Base-by-base conservation (phyloP, 129 eudicot species). In the Solidago caesia region DNA sequence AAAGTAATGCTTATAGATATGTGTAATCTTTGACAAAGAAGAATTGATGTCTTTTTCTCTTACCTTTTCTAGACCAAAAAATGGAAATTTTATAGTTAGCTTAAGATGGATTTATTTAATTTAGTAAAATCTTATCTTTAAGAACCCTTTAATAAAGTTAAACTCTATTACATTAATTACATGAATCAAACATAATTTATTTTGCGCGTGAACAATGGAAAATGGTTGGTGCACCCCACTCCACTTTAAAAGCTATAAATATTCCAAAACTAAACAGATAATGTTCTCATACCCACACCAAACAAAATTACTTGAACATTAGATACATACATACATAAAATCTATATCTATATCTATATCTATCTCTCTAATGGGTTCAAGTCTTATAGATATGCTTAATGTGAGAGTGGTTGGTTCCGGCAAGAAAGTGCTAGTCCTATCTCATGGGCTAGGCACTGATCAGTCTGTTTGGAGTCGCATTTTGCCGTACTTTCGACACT, bases 381-480 rank as follows among this genome's bases (percentile, higher is more conserved):
- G 29, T 39, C 79, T 94, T 9, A 39, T 94, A 59, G 96, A 94
- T 48, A 89, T 88, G 29, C 85, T 94, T 70, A 90, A 94, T 76
- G 98, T 94, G 41, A 72, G 91, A 55, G 89, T 88, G 16, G 92
- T 85, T 75, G 98, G 98, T 46, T 73, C 91, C 80, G 97, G 98
- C 77, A 81, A 81, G 43, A 84, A 61, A 33, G 67, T 81, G 45
- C 80, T 94, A 0, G 92, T 94, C 25, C 77, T 94, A 6, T 90
- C 98, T 15, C 98, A 94, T 52, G 98, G 98, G 4, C 78, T 90
- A 73, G 98, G 98, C 80, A 94, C 98, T 70, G 98, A 94, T 64
- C 98, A 94, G 71, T 94, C 98, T 0, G 96, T 91, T 0, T 94
- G 98, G 98, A 83, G 82, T 42, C 89, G 96, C 80, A 90, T 94